Base-by-base conservation (phyloP, 1,139 yeast species). In the Lodderomyces theae region DNA sequence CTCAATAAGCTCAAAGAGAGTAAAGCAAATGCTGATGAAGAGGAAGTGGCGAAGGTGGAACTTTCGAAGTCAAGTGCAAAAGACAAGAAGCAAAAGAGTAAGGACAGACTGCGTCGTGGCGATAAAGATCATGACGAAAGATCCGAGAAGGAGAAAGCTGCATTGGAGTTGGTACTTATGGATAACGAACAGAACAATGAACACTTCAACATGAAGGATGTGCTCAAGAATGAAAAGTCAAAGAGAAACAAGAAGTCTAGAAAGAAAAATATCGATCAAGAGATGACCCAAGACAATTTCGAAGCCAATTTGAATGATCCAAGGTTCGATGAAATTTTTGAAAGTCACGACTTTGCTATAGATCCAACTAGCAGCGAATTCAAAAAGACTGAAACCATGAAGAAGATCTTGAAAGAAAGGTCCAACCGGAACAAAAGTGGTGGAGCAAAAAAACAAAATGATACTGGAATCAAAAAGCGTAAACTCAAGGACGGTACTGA, bases 311-410 rank as follows among this genome's bases (percentile, higher is more conserved):
- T 82, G 58, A 67, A 71, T 41, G 99, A 94, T 70, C 83, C 86
- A 21, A 85, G 99, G 66, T 94, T 94, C 71, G 74, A 76, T 34
- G 96, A 88, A 53, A 74, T 92, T 50, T 90, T 86, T 57, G 95
- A 89, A 52, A 81, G 80, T 50, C 96, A 87, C 50, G 95, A 86
- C 44, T 94, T 81, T 64, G 96, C 97, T 8, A 88, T 92, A 54
- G 95, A 86, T 61, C 92, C 96, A 16, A 83, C 95, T 13, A 81
- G 77, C 53, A 85, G 95, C 15, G 96, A 87, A 57, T 92, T 79
- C 70, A 89, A 86, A 67, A 80, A 84, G 65, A 89, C 97, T 1
- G 69, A 80, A 30, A 88, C 94, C 18, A 89, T 90, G 96, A 82
- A 83, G 57, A 75, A 83, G 60, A 78, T 92, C 39, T 65, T 89